Conservation (phyloP, 2,329 filamentous ascomycete species). For the Fusarium sterilihyphosum region DNA sequence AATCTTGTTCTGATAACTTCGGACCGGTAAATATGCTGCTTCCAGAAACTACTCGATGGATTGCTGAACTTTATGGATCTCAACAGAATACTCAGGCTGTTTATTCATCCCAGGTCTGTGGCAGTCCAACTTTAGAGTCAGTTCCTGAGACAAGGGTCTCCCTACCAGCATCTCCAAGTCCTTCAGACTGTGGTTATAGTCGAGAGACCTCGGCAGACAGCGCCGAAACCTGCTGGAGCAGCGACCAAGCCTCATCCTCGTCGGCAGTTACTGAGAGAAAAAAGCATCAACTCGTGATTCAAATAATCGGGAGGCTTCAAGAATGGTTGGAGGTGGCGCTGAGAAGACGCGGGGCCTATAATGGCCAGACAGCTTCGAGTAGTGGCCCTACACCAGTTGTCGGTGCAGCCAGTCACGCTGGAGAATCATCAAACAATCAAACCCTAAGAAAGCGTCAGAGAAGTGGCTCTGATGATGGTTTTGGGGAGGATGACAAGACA, state of each 20-base stretch:
- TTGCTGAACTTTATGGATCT: not conserved
- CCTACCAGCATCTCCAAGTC: not conserved
- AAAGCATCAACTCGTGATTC: not conserved
- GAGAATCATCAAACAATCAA: not conserved
- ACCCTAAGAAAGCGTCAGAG: not conserved
- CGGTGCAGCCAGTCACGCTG: accelerated
- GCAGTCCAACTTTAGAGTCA: not conserved
- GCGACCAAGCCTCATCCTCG: not conserved
- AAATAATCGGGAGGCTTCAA: not conserved
- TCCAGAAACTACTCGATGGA: not conserved
- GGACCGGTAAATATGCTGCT: not conserved
- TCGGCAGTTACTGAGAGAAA: not conserved
- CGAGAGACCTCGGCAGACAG: not conserved
- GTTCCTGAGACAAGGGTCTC: not conserved
- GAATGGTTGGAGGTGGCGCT: not conserved
- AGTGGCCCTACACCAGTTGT: not conserved
- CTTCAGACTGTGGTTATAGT: not conserved
- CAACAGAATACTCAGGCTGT: not conserved
- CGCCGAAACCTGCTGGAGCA: not conserved
- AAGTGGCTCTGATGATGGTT: not conserved
- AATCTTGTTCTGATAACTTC: not conserved
- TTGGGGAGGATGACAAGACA: not conserved
- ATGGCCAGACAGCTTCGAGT: not conserved
- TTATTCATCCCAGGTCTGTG: not conserved
- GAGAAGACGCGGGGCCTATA: accelerated